phyloP scores from a whole-genome alignment of 257 asterid species.

The Primulina tabacum region DNA sequence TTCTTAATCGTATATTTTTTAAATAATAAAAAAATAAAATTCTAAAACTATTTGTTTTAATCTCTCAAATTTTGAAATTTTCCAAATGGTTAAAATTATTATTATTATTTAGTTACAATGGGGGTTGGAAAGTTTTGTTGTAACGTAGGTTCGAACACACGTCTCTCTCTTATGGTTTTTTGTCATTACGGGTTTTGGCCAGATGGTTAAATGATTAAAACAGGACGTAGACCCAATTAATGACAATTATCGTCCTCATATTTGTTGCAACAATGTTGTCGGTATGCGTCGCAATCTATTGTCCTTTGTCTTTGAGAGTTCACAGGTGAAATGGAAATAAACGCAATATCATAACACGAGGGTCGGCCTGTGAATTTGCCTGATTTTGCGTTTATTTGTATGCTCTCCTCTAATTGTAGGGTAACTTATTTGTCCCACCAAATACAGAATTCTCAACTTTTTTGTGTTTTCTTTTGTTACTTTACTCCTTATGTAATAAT shows the following conservation, averaged over 20 bases:
- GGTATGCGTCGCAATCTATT: slow-evolving; percentile 33
- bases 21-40: not conserved
- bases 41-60: no score
- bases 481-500: not conserved
- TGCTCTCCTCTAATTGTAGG: not conserved
- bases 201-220: no score
- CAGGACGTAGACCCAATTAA: not conserved
- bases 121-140: no score
- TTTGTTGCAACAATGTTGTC: slow-evolving; percentile 34
- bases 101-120: no score
- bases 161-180: no score
- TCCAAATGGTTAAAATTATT: no score
- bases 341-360: not conserved
- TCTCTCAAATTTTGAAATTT: no score
- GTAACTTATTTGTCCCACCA: not conserved
- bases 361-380: not conserved
- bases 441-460: not conserved
- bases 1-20: not conserved
- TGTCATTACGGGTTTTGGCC: no score
- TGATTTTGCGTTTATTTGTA: not conserved
- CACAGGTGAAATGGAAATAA: slow-evolving; percentile 32
- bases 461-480: not conserved
- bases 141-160: no score
- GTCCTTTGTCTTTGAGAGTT: slow-evolving; percentile 26
- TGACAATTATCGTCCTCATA: slow-evolving; percentile 10